These are phyloP conservation scores for Debaryomycetaceae sp. DNA, from an alignment of 1,139 yeast genomes.

Conservation along the genomic window DNA sequence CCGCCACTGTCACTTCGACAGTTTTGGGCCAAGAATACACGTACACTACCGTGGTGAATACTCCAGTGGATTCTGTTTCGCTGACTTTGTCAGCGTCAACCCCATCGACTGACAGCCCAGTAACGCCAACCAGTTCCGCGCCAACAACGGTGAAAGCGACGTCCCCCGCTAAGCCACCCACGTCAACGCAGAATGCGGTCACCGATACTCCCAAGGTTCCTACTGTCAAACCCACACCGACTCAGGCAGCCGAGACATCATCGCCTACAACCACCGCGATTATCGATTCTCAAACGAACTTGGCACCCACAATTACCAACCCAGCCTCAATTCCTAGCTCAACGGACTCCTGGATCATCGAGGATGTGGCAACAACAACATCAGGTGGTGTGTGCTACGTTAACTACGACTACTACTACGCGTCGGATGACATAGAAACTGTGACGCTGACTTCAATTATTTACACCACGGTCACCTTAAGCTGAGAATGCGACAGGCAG, in stretches of 20 bases:
- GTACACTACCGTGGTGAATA: slow-evolving; percentile 34
- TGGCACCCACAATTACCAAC: slow-evolving; percentile 32
- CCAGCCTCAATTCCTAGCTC: slow-evolving; percentile 27
- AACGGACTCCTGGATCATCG: slow-evolving; percentile 37
- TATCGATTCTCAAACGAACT: slow-evolving; percentile 10
- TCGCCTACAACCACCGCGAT: slow-evolving; percentile 11
- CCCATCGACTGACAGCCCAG: slow-evolving; percentile 5
- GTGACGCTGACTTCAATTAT: slow-evolving; percentile 36
- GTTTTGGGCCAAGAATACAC: slow-evolving; percentile 38
- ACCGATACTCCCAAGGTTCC: slow-evolving; percentile 9
- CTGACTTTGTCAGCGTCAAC: too few relatives aligned
- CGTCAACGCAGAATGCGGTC: slow-evolving; percentile 4
- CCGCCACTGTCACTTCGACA: slow-evolving; percentile 44
- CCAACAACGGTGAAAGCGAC: slow-evolving; percentile 8
- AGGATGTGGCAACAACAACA: slow-evolving; percentile 29
- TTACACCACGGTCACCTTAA: slow-evolving; percentile 32
- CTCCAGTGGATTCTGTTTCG: slow-evolving; percentile 21
- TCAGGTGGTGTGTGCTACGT: slow-evolving; percentile 36
- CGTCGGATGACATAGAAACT: slow-evolving; percentile 25
- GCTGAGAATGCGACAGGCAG: too few relatives aligned
- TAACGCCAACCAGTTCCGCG: slow-evolving; percentile 8
- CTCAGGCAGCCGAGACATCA: slow-evolving; percentile 11
- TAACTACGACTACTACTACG: slow-evolving; percentile 40
- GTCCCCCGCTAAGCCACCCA: slow-evolving; percentile 7
- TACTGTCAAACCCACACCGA: slow-evolving; percentile 11